Evolutionary conservation across 345 rosid genomes (phyloP), one percentile per base, ranked within the genome.

Genomic region (Corchorus capsularis): DNA sequence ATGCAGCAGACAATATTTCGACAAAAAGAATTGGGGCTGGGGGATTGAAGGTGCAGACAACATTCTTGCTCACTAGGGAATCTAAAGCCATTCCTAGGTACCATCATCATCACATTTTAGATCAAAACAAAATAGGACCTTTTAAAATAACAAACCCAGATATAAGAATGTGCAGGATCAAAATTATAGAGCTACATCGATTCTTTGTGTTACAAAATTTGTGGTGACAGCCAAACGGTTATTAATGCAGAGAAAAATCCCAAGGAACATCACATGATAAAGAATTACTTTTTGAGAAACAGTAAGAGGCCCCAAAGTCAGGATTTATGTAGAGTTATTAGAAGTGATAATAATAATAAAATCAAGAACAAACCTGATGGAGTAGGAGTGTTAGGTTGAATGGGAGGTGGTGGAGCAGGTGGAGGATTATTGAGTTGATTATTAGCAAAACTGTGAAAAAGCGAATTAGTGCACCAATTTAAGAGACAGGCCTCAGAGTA

Each of bases 351-450:
- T 39, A 39, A 39, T 39, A 47, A 67, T 32, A 43, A 73, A 72
- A 59, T 27, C 15, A 1, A 45, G 22, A 63, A 39, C 82, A 79
- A 63, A 89, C 95, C 95, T 77, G 89, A 63, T 67, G 87, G 17
- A 63, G 85, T 0, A 17, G 83, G 5, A 53, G 88, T 5, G 6
- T 86, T 2, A 41, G 86, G 84, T 69, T 82, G 12, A 66, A 74
- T 4, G 71, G 94, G 87, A 77, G 94, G 83, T n/a, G 93, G 89
- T 7, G 93, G 91, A 78, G 93, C 46, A 39, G 68, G 76, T 32
- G 84, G 87, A 76, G 22, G 75, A 5, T 0, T 0, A 0, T 43
- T 85, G 3, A 95, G 77, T 0, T 0, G 5, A 81, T 90, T 95
- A 66, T 79, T 69, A 0, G 2, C 6, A 87, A 89, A 95, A 95